Base-by-base conservation (phyloP, 257 asterid genomes). In the Fraxinus excelsior region DNA sequence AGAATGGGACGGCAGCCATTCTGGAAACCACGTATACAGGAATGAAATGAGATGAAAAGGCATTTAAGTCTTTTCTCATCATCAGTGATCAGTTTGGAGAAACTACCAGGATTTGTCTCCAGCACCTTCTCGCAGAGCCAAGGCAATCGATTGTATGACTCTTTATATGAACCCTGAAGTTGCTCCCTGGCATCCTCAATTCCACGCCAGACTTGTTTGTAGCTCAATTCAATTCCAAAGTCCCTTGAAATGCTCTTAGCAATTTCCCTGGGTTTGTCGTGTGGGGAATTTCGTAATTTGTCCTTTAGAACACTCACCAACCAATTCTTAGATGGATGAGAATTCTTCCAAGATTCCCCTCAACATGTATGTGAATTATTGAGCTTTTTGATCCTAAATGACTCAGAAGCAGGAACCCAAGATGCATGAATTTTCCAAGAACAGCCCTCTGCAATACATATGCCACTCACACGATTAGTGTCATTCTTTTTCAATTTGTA, bases 131-230 rank as follows among this genome's bases (percentile, higher is more conserved):
- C 84, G 21, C 96, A 89, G 79, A 91, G 86, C 87, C 87, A 80
- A 76, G 96, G 97, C 82, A 93, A 79, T 78, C 86, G 91, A 84
- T 83, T 89, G 74, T 94, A 94, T 5, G 97, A 89, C 81, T 88
- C 88, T 74, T 85, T 88, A 87, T 89, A 87, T 0, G 95, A 89
- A 82, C 96, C 98, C 84, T 88, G 94, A 81, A 90, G 95, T 81
- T 88, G 96, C 86, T 87, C 96, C 78, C 87, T 85, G 9, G 97
- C 97, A 84, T 85, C 93, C 85, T 90, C 96, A 76, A 94, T 82
- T 78, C 95, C 97, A 19, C 96, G 91, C 90, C 93, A 82, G 58
- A 93, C 93, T 80, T 91, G 97, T 46, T 90, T 84, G 73, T 87
- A 86, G 81, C 88, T 91, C 74, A 91, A 78, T 72, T 89, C 87